Evolutionary conservation across 257 asterid species (phyloP).

Genomic region (Dorcoceras hygrometricum): DNA sequence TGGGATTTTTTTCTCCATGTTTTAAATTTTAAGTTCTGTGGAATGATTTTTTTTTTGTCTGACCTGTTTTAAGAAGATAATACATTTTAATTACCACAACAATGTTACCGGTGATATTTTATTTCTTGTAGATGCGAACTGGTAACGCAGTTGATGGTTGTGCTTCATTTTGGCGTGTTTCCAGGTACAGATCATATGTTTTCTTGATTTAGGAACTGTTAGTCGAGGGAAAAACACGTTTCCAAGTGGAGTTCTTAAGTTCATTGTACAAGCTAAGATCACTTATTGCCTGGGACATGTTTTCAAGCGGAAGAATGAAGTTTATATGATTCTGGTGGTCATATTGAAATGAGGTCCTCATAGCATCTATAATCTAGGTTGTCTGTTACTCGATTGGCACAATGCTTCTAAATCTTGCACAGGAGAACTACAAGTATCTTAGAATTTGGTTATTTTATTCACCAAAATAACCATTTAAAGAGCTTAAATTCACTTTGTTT

Average conservation of each 20-base stretch:
- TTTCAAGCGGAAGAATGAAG: background rate
- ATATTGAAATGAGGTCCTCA: background rate
- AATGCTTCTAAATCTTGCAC: background rate
- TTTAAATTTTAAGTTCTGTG: background rate
- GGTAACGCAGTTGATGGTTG: constrained; percentile 91
- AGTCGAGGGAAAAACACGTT: constrained; percentile 19
- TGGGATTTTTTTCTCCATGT: background rate
- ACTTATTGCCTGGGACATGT: background rate
- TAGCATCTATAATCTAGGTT: background rate
- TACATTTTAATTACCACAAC: background rate
- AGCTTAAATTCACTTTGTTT: no score
- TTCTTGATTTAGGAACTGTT: constrained; percentile 15
- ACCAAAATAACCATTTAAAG: no score
- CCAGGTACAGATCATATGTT: constrained; percentile 49
- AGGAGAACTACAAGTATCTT: background rate
- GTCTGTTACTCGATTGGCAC: background rate
- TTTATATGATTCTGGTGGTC: background rate
- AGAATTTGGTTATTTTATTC: no score
- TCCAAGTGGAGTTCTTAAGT: background rate
- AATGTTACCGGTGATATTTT: constrained; percentile 18
- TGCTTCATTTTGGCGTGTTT: constrained; percentile 86
- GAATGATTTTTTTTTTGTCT: background rate
- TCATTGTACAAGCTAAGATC: background rate
- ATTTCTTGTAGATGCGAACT: constrained; percentile 72
- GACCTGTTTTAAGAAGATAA: constrained; percentile 12